Percentiles rank a stretch among this genome's conserved stretches.
Conservation (phyloP, 2,329 filamentous ascomycete species). For the Rutstroemia sp. region DNA sequence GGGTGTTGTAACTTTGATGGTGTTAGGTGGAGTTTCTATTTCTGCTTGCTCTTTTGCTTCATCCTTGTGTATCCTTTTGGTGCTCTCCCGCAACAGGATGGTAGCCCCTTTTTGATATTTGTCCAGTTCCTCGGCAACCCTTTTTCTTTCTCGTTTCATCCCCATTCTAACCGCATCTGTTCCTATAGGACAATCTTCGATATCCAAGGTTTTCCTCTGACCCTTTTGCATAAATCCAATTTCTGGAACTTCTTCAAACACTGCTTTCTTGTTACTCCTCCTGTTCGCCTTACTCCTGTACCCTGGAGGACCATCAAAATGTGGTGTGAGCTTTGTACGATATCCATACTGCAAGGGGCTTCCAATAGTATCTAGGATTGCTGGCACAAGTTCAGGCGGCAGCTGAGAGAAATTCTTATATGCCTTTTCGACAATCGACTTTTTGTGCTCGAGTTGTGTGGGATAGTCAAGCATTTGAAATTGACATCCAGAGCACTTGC, state of each 20-base stretch:
- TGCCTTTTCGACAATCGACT: conserved; percentile 79
- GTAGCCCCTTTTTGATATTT: conserved; percentile 80
- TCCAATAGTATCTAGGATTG: conserved; percentile 76
- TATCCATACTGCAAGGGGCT: conserved; percentile 90
- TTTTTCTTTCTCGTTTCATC: conserved; percentile 68
- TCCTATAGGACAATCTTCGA: conserved; percentile 94
- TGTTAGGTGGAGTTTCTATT: conserved; percentile 24
- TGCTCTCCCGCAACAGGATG: conserved; percentile 81
- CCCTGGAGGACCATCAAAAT: conserved; percentile 74
- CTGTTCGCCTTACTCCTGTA: conserved; percentile 38
- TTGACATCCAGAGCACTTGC: conserved; percentile 83
- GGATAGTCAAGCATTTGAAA: conserved; percentile 93
- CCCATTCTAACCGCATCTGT: conserved; percentile 78
- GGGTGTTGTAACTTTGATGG: conserved; percentile 32
- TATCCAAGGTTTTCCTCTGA: conserved; percentile 74
- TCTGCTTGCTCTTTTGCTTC: conserved; percentile 20
- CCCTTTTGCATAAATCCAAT: conserved; percentile 91
- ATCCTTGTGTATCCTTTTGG: conserved; percentile 53
- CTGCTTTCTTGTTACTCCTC: conserved; percentile 44
- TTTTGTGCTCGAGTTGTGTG: conserved; percentile 81
- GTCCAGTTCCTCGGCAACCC: conserved; percentile 61
- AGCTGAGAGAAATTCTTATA: conserved; percentile 87
- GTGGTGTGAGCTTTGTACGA: conserved; percentile 92
- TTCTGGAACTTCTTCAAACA: conserved; percentile 59
- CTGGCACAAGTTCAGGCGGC: conserved; percentile 64